Base-by-base conservation (phyloP, 768 basidiomycete genomes). In the Calocybe cyanea region DNA sequence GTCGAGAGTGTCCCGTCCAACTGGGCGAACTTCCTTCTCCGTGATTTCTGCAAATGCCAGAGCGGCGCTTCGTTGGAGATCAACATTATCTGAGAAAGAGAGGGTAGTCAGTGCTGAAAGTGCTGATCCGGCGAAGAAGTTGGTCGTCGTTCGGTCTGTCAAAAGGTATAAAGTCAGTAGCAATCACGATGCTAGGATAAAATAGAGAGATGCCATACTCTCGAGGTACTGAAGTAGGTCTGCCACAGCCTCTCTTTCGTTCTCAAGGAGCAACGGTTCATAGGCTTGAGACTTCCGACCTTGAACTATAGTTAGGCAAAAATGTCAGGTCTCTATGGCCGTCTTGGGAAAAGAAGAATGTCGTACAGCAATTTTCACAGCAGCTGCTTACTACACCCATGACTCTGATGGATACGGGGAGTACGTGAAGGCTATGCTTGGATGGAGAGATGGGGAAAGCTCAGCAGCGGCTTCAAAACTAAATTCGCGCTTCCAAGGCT, bases 11-110 rank as follows among this genome's bases (percentile, higher is more conserved):
- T 98, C 96, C 51, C 96, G 78, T 11, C 89, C 92, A 17, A 99
- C 96, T 37, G 90, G 92, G 35, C 94, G 82, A 42, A 98, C 95
- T 69, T 99, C 96, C 71, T 98, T 98, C 73, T 99, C 96, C 18
- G 96, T 99, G 49, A 99, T 99, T 67, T 99, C 96, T 30, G 96
- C 96, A 60, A 98, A 99, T 0, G 96, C 96, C 35, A 99, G 80
- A 3, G 96, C 96, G 2, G 96, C 96, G 53, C 92, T 95, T 40
- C 96, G 83, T 72, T 99, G 96, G 15, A 99, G 77, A 71, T 98
- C 96, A 55, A 99, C 95, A 69, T 99, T 99, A 71, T 98, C 96
- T 17, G 90, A 93, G 73, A 97, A 99, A 18, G 93, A 95, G 51
- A 99, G 86, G 41, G 92, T 98, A 10, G 95, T 97, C 46, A 99